phyloP scores from a whole-genome alignment of 257 asterid genomes.

The Ilex aquifolium region DNA sequence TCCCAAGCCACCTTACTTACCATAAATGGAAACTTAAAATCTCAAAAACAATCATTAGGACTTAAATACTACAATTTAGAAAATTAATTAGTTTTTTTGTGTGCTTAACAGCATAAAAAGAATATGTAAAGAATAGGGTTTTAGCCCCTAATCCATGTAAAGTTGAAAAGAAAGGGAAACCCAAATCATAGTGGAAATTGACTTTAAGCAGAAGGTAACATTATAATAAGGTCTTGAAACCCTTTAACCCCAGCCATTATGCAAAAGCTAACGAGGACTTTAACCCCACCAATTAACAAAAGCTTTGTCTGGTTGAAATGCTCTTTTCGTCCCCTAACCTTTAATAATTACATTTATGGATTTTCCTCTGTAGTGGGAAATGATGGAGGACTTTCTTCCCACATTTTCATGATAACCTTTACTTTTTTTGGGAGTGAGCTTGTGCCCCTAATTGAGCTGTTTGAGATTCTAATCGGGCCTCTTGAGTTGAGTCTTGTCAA shows the following conservation, averaged over 20 bases:
- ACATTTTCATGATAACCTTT: constrained; percentile 32
- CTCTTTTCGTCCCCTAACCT: constrained; percentile 47
- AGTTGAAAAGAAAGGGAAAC: background rate
- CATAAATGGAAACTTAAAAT: constrained; percentile 30
- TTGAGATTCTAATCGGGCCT: constrained; percentile 30
- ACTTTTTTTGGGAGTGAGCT: constrained; percentile 22
- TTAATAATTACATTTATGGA: constrained; percentile 41
- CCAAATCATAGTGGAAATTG: constrained; percentile 10
- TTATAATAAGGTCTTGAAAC: constrained; percentile 8
- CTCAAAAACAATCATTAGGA: constrained; percentile 32
- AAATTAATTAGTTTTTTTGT: background rate
- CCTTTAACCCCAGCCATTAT: constrained; percentile 22
- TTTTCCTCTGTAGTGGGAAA: constrained; percentile 47
- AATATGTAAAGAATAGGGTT: background rate
- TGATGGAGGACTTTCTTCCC: constrained; percentile 48
- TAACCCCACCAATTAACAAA: constrained; percentile 28
- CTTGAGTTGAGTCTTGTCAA: constrained; percentile 71
- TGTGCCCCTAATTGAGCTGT: constrained; percentile 33
- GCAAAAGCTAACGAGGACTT: constrained; percentile 12
- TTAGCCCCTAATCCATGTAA: too few relatives aligned
- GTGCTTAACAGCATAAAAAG: background rate
- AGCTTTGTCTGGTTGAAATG: constrained; percentile 53
- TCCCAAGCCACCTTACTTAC: constrained; percentile 23
- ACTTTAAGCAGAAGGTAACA: constrained; percentile 25
- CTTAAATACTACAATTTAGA: constrained; percentile 2